Percentiles rank a stretch among this genome's conserved stretches.
Evolutionary conservation across 345 rosid genomes (phyloP).

Genomic region (Dimocarpus longan): DNA sequence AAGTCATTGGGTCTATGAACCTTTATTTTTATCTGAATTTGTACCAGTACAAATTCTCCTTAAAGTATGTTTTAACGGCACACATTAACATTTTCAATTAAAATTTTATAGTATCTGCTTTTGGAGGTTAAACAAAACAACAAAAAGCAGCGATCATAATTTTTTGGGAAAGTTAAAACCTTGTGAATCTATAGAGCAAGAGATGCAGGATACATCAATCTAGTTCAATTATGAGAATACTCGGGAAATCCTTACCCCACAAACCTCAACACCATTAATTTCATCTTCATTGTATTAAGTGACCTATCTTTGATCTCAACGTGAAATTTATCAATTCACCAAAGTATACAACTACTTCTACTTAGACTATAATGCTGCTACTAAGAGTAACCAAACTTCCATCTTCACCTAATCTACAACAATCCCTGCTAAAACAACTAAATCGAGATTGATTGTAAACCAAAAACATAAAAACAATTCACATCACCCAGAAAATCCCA

Average conservation of each 20-base stretch:
- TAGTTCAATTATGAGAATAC: neutral
- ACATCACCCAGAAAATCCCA: slow-evolving; percentile 11
- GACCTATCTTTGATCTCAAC: neutral
- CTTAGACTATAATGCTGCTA: neutral
- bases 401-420: slow-evolving; percentile 1
- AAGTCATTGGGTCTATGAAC: neutral
- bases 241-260: neutral
- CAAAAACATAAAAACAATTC: neutral
- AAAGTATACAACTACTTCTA: neutral
- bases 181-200: neutral
- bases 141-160: neutral
- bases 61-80: too few relatives aligned
- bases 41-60: neutral
- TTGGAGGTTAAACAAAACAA: neutral
- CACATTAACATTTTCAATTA: too few relatives aligned
- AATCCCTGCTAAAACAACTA: slow-evolving; percentile 6
- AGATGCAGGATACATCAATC: neutral
- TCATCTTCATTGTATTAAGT: neutral
- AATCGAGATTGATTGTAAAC: neutral
- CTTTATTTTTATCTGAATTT: too few relatives aligned
- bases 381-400: neutral
- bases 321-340: neutral
- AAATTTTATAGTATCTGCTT: neutral
- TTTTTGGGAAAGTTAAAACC: neutral
- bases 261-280: neutral